These are phyloP conservation scores for Tolypocladium sp. DNA, from an alignment of 2,329 filamentous ascomycete species.

Conservation along the genomic window DNA sequence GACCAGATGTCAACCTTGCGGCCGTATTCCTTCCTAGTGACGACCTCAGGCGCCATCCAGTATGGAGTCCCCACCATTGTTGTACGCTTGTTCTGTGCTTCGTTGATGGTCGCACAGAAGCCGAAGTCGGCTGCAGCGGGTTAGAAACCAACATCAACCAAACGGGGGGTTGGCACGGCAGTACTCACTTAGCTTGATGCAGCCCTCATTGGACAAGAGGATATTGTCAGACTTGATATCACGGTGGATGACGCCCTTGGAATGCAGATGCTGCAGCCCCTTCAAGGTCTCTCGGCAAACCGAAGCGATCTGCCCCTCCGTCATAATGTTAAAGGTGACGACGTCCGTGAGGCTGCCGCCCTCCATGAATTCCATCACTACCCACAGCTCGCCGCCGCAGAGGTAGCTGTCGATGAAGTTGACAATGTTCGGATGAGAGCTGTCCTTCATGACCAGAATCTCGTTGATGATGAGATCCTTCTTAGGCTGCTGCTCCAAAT, in stretches of 20 bases:
- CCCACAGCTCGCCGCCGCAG: constrained; percentile 85
- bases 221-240: constrained; percentile 99
- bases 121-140: constrained; percentile 75
- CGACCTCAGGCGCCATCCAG: constrained; percentile 99
- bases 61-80: constrained; percentile 99
- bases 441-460: constrained; percentile 98
- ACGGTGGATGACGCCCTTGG: constrained; percentile 94
- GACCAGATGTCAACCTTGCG: constrained; percentile 99
- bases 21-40: constrained; percentile 94
- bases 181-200: constrained; percentile 88
- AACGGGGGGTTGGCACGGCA: background rate
- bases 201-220: constrained; percentile 82
- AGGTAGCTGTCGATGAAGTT: constrained; percentile 98
- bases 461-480: constrained; percentile 99
- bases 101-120: constrained; percentile 97
- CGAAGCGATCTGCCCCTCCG: constrained; percentile 90
- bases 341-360: constrained; percentile 96
- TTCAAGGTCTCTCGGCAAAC: constrained; percentile 90
- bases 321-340: constrained; percentile 99
- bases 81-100: constrained; percentile 91
- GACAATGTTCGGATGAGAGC: constrained; percentile 96
- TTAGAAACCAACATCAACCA: background rate
- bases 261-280: constrained; percentile 90
- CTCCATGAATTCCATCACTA: constrained; percentile 99
- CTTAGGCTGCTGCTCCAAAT: constrained; percentile 94